Percentiles rank a stretch among this genome's conserved stretches.
phyloP scores from a whole-genome alignment of 495 filamentous ascomycete genomes.

The Aspergillus nanangensis region DNA sequence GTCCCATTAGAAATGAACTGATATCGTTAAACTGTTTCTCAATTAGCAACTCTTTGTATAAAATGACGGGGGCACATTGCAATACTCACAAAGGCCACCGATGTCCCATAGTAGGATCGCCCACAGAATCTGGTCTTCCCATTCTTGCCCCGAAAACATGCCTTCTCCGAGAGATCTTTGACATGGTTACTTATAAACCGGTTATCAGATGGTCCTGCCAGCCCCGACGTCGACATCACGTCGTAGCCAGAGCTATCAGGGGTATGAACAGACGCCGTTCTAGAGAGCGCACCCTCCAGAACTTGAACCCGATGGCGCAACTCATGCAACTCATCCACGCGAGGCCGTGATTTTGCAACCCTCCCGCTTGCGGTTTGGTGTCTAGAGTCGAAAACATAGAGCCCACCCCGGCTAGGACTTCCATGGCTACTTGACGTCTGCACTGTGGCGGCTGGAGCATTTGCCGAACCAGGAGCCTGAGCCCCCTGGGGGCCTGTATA shows the following conservation, averaged over 20 bases:
- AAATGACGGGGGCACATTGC: not conserved
- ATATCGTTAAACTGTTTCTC: conserved; percentile 43
- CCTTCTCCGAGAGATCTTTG: conserved; percentile 21
- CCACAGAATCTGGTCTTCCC: conserved; percentile 47
- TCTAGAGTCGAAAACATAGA: conserved; percentile 39
- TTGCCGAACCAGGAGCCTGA: conserved; percentile 6
- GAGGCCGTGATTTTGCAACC: conserved; percentile 23
- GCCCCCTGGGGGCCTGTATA: conserved; percentile 25
- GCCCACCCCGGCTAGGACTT: conserved; percentile 18
- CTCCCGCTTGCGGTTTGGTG: conserved; percentile 21
- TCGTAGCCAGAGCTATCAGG: conserved; percentile 27
- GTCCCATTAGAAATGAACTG: conserved; percentile 36
- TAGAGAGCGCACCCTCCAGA: conserved; percentile 26
- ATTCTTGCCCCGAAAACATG: conserved; percentile 43
- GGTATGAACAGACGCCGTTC: conserved; percentile 17
- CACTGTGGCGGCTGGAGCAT: conserved; percentile 12
- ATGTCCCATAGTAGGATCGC: conserved; percentile 39
- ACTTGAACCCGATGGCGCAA: conserved; percentile 26
- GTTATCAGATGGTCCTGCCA: conserved; percentile 10
- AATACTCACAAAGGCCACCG: conserved; percentile 42
- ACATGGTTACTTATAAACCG: conserved; percentile 31
- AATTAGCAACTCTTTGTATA: conserved; percentile 11
- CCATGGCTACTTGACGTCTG: conserved; percentile 11
- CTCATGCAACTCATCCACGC: conserved; percentile 30
- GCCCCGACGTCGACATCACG: conserved; percentile 15